Percentiles rank a stretch among this genome's conserved stretches.
Conservation (phyloP, 106 monocot genomes). For the Acanthochlamys bracteata region DNA sequence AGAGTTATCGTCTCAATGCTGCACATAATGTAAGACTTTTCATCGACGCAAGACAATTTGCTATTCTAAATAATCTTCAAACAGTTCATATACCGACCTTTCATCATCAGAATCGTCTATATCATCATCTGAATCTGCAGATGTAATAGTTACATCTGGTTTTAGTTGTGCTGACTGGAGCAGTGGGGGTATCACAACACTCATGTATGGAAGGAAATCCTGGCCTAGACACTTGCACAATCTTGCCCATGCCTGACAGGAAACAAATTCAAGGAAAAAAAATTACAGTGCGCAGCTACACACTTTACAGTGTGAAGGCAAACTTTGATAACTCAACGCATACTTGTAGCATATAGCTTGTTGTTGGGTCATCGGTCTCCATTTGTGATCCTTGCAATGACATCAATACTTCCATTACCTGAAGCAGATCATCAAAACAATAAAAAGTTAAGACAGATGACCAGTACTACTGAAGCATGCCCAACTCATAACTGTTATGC, state of each 20-base stretch:
- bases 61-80: background rate
- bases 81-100: slow-evolving; percentile 31
- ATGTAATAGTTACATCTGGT: slow-evolving; percentile 91
- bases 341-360: slow-evolving; percentile 96
- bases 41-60: background rate
- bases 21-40: slow-evolving; percentile 2
- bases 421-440: background rate
- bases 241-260: slow-evolving; percentile 81
- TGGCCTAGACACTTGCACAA: slow-evolving; percentile 96
- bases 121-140: slow-evolving; percentile 82
- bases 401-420: slow-evolving; percentile 99
- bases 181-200: slow-evolving; percentile 93
- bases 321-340: background rate
- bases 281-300: background rate
- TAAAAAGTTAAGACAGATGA: background rate
- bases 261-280: background rate
- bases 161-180: slow-evolving; percentile 97
- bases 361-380: slow-evolving; percentile 90
- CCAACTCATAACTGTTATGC: background rate
- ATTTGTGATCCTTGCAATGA: slow-evolving; percentile 83
- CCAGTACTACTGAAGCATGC: background rate
- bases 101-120: slow-evolving; percentile 91
- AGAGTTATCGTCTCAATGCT: slow-evolving; percentile 93
- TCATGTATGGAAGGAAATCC: slow-evolving; percentile 99
- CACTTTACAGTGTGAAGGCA: background rate